These are phyloP conservation scores for Lagerstroemia speciosa DNA, from an alignment of 345 rosid genomes.

Conservation along the genomic window DNA sequence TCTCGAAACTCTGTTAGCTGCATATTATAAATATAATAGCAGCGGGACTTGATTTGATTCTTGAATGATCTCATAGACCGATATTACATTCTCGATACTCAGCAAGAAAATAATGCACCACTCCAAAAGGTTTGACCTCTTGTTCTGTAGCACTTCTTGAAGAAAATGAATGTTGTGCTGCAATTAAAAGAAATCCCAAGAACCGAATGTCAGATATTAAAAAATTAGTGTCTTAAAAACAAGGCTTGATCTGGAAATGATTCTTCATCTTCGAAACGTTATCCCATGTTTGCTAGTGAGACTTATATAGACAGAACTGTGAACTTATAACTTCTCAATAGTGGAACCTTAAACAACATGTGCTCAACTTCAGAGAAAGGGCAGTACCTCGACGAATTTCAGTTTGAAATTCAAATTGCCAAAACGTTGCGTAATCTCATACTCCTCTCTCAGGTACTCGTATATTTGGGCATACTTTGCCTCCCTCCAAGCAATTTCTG, in stretches of 20 bases:
- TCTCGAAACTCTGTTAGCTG: slow-evolving; percentile 4
- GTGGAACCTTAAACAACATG: neutral
- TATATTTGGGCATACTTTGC: slow-evolving; percentile 86
- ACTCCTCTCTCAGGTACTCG: slow-evolving; percentile 88
- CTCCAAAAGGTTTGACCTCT: slow-evolving; percentile 71
- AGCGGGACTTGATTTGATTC: slow-evolving; percentile 24
- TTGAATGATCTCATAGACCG: slow-evolving; percentile 57
- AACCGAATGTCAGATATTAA: neutral
- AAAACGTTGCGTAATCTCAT: slow-evolving; percentile 81
- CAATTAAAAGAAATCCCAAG: slow-evolving; percentile 12
- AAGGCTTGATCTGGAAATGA: neutral
- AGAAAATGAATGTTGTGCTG: slow-evolving; percentile 96
- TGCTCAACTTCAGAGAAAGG: neutral
- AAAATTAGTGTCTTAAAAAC: neutral
- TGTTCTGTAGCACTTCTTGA: slow-evolving; percentile 80
- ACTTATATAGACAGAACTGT: neutral
- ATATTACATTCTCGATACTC: slow-evolving; percentile 57
- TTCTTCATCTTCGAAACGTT: neutral
- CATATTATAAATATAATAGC: neutral
- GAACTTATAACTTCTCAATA: neutral
- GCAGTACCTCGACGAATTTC: slow-evolving; percentile 76
- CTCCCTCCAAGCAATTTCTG: slow-evolving; percentile 96
- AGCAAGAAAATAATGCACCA: slow-evolving; percentile 86
- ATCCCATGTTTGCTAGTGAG: neutral
- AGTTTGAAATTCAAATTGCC: slow-evolving; percentile 79